These are phyloP conservation scores for Tylopilus intermedius DNA, from an alignment of 768 basidiomycete species.

Conservation along the genomic window DNA sequence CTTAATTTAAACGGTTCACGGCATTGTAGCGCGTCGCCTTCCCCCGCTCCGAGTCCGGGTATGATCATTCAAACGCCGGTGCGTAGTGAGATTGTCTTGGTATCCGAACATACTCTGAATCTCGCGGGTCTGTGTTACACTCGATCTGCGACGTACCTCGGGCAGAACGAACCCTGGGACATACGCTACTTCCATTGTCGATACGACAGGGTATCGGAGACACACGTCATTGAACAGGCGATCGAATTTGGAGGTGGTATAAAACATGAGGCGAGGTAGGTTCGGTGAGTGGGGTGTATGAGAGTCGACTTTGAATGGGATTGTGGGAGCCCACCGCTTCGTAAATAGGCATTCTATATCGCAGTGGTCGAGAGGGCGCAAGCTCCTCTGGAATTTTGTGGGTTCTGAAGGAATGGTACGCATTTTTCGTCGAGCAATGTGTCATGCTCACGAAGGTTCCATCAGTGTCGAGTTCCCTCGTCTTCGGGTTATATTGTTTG, in stretches of 20 bases:
- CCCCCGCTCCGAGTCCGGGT: slow-evolving; percentile 7
- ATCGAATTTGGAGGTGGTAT: too few relatives aligned
- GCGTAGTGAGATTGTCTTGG: neutral
- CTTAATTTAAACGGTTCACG: slow-evolving; percentile 28
- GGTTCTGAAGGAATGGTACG: neutral
- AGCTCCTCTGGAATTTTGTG: neutral
- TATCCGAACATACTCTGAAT: slow-evolving; percentile 6
- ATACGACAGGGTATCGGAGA: too few relatives aligned
- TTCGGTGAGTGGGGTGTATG: neutral
- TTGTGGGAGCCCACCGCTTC: neutral
- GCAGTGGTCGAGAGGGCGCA: neutral
- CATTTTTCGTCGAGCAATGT: neutral
- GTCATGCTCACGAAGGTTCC: neutral
- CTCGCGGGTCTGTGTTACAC: too few relatives aligned
- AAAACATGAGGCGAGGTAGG: neutral
- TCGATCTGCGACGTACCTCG: too few relatives aligned
- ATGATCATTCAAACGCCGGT: too few relatives aligned
- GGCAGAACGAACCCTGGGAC: too few relatives aligned
- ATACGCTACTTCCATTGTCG: too few relatives aligned
- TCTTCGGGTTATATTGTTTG: too few relatives aligned
- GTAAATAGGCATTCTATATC: neutral
- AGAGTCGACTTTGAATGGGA: too few relatives aligned
- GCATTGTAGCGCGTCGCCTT: slow-evolving; percentile 13
- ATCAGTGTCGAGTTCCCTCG: neutral
- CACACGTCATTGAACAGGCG: too few relatives aligned